These are phyloP conservation scores for Magnolia sinica DNA, from an alignment of 164 flowering plant species.

Conservation along the genomic window DNA sequence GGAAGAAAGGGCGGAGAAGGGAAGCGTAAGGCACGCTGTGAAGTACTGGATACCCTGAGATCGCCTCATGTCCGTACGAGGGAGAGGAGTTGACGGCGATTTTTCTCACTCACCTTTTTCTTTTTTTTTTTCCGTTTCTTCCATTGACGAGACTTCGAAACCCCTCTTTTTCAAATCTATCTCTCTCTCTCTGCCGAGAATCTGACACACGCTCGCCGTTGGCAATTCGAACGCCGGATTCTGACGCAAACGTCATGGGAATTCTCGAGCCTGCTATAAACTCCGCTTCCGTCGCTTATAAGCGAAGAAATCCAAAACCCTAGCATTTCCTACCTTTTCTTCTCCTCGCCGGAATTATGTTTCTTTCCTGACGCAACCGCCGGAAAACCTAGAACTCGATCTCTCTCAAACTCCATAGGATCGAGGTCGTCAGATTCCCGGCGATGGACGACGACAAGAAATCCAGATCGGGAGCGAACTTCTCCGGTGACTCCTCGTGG, in stretches of 20 bases:
- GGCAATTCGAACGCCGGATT: background rate
- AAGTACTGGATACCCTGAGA: background rate
- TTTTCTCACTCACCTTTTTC: background rate
- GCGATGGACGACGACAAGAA: constrained; percentile 17
- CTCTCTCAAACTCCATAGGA: background rate
- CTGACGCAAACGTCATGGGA: background rate
- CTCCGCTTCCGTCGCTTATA: background rate
- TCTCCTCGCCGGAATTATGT: background rate
- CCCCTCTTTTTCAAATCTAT: background rate
- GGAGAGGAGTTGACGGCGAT: background rate
- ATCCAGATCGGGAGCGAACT: constrained; percentile 22
- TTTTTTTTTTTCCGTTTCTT: background rate
- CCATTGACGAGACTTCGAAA: background rate
- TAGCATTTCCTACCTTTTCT: background rate
- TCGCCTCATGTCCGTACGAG: background rate
- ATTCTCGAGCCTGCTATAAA: background rate
- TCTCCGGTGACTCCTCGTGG: constrained; percentile 33
- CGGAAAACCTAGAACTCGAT: background rate
- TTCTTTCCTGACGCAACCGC: background rate
- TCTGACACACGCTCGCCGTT: background rate
- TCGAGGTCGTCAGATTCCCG: background rate
- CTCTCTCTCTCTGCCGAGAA: background rate
- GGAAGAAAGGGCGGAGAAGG: no score
- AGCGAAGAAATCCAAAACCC: background rate
- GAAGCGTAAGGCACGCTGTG: no score